phyloP scores from a whole-genome alignment of 1,139 yeast species.

The Nadsonia commutata region DNA sequence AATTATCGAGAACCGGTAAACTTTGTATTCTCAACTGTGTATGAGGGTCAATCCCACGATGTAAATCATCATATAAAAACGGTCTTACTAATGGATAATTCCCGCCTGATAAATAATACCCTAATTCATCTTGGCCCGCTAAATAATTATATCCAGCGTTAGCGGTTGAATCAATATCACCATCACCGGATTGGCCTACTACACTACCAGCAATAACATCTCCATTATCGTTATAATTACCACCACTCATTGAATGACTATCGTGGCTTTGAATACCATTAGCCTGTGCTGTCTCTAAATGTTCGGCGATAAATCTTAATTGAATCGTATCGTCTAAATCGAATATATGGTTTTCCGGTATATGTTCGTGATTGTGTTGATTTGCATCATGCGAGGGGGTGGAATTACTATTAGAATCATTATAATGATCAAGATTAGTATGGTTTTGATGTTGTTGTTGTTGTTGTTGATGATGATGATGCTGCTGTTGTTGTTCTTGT shows the following conservation, averaged over 20 bases:
- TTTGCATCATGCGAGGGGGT: neutral
- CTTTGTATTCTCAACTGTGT: constrained; percentile 46
- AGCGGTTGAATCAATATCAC: too few relatives aligned
- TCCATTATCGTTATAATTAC: neutral
- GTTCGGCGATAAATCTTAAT: constrained; percentile 16
- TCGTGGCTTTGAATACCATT: neutral
- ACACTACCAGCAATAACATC: neutral
- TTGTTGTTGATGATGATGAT: neutral
- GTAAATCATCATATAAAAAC: neutral
- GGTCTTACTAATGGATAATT: neutral
- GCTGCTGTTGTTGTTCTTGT: neutral
- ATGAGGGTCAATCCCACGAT: constrained; percentile 10
- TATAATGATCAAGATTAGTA: neutral
- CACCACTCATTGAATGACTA: neutral
- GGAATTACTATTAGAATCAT: neutral
- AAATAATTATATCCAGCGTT: neutral
- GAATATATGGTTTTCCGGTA: constrained; percentile 7
- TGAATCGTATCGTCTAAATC: constrained; percentile 17
- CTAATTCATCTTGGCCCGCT: neutral
- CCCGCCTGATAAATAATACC: neutral
- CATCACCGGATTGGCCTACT: neutral
- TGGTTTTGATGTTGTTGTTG: neutral
- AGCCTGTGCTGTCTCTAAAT: constrained; percentile 13
- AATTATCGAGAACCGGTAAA: constrained; percentile 57
- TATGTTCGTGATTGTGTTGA: neutral